Evolutionary conservation across 148 eudicot species (phyloP).

Genomic region (Camellia sinensis): DNA sequence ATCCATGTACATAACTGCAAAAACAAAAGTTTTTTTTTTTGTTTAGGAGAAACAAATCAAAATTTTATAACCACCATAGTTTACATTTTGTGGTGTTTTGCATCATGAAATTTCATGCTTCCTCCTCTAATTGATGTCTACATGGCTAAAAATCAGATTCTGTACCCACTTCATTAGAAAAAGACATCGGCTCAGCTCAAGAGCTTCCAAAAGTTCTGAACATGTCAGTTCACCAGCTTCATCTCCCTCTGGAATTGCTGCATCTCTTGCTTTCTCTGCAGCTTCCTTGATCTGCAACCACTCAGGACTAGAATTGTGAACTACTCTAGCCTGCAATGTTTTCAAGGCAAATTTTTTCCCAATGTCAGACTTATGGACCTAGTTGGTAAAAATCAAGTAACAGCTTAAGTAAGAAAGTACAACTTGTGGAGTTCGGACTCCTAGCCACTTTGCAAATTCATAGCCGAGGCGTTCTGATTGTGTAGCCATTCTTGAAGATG

Average conservation of each 20-base stretch:
- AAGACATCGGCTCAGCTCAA: conserved; percentile 94
- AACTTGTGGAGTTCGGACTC: conserved; percentile 91
- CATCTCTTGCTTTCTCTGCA: conserved; percentile 81
- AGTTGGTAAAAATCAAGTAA: conserved; percentile 12
- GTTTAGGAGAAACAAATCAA: conserved; percentile 10
- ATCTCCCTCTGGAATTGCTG: conserved; percentile 67
- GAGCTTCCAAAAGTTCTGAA: conserved; percentile 98
- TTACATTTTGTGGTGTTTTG: neutral
- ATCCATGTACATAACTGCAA: conserved; percentile 91
- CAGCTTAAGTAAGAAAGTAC: conserved; percentile 23
- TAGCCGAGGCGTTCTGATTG: conserved; percentile 98
- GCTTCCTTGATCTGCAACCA: conserved; percentile 94
- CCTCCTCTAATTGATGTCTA: conserved; percentile 4
- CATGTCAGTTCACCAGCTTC: conserved; percentile 92
- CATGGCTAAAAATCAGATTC: neutral
- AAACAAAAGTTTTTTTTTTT: conserved; percentile 9
- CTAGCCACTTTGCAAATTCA: conserved; percentile 97
- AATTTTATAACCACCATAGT: neutral
- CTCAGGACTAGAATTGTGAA: conserved; percentile 79
- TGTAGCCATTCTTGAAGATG: conserved; percentile 97
- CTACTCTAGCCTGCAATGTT: conserved; percentile 73
- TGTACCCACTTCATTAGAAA: conserved; percentile 68
- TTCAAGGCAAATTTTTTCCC: neutral
- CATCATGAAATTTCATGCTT: conserved; percentile 13
- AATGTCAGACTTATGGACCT: conserved; percentile 3